These are phyloP conservation scores for Globisporangium okanoganense DNA, from an alignment of 352 stramenopile genomes.

Conservation along the genomic window DNA sequence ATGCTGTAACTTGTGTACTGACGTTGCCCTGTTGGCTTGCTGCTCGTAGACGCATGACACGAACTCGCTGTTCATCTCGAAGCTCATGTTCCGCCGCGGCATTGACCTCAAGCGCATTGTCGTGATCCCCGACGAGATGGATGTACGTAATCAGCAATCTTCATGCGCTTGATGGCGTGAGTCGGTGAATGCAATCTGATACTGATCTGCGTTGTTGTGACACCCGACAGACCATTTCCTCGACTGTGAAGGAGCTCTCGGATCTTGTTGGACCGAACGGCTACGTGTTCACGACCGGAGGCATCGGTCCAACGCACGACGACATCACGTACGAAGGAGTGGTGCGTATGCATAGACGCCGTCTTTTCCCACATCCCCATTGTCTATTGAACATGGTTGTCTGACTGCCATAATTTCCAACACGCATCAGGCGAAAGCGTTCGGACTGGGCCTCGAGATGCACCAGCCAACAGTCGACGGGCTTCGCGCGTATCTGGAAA, in stretches of 20 bases:
- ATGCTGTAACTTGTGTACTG: constrained; percentile 1
- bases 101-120: constrained; percentile 75
- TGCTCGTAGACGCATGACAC: constrained; percentile 71
- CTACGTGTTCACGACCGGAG: constrained; percentile 84
- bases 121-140: constrained; percentile 77
- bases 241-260: constrained; percentile 70
- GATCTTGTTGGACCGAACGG: constrained; percentile 65
- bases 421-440: constrained; percentile 62
- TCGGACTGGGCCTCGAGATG: constrained; percentile 58
- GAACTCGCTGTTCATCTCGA: constrained; percentile 79
- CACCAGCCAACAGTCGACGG: constrained; percentile 62
- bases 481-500: constrained; percentile 41
- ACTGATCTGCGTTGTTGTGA: not conserved
- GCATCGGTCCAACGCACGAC: constrained; percentile 83
- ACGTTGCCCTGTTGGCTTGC: not conserved
- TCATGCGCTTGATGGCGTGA: not conserved
- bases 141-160: constrained; percentile 23
- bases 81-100: constrained; percentile 77
- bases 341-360: constrained; percentile 23
- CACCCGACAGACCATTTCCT: constrained; percentile 46
- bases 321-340: constrained; percentile 88
- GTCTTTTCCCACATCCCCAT: not conserved
- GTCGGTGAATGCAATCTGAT: not conserved
- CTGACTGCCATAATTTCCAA: not conserved
- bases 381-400: not conserved